These are phyloP conservation scores for Boletus pseudo-olivaceus DNA, from an alignment of 768 basidiomycete genomes.

Conservation along the genomic window DNA sequence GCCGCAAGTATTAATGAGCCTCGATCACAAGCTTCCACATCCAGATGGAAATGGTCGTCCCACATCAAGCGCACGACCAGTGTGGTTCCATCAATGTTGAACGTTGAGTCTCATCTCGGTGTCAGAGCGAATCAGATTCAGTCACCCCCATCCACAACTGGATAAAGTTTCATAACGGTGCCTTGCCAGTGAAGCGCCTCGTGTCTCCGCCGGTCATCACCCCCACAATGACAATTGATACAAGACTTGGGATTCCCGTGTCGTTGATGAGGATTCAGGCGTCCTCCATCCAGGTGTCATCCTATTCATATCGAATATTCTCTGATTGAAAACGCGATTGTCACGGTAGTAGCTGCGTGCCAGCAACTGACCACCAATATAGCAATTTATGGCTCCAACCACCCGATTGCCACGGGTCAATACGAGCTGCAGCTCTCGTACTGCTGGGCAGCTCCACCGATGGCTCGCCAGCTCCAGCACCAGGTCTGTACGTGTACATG, in stretches of 20 bases:
- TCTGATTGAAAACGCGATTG: conserved; percentile 17
- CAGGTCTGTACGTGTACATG: conserved; percentile 7
- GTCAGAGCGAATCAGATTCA: conserved; percentile 21
- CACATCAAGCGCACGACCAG: conserved; percentile 3
- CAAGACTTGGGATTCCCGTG: conserved; percentile 15
- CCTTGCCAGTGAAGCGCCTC: conserved; percentile 6
- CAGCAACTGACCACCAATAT: conserved; percentile 5
- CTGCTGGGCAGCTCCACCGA: not conserved
- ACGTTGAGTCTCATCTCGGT: conserved; percentile 21
- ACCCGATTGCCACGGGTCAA: conserved; percentile 5
- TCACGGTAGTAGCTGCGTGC: conserved; percentile 12
- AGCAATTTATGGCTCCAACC: not conserved
- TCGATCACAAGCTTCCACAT: conserved; percentile 20
- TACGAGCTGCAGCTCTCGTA: not conserved
- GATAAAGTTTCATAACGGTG: conserved; percentile 24
- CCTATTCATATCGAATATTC: conserved; percentile 17
- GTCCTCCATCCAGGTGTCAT: conserved; percentile 8
- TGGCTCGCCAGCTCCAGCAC: not conserved
- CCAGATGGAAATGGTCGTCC: conserved; percentile 9
- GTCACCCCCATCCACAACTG: conserved; percentile 4
- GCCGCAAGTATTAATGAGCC: conserved; percentile 8
- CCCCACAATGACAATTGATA: conserved; percentile 18
- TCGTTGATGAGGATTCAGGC: conserved; percentile 5
- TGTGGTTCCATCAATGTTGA: not conserved
- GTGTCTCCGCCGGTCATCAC: conserved; percentile 17